Base-by-base conservation (phyloP, 805 yeast species). In the Barnettozyma sucrosica region DNA sequence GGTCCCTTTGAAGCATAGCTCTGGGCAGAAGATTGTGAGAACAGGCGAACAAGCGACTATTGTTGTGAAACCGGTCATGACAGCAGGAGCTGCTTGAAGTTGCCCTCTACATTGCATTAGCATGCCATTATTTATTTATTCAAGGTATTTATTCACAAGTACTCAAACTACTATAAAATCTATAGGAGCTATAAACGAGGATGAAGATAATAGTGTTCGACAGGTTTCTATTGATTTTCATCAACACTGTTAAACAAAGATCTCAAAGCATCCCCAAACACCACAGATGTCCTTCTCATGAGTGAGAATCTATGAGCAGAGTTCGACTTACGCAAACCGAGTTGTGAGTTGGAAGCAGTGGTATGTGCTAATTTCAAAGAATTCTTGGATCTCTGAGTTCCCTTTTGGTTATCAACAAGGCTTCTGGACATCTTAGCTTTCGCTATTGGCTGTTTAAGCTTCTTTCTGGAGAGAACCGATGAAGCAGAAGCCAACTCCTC, bases 21-120 rank as follows among this genome's bases (percentile, higher is more conserved):
- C 79, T 18, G 83, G 85, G 9, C 71, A 72, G 52, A 65, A 67
- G 42, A 81, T 81, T 49, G 78, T 77, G 10, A 67, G 86, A 43
- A 80, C 82, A 36, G 84, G 83, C 20, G 75, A 72, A 48, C 86
- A 81, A 63, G 82, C 79, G 14, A 73, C 80, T 1, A 67, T 71
- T 43, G 65, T 68, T 30, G 66, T 57, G 43, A 65, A 65, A 23
- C 72, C 75, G 23, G 70, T 77, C 3, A 70, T 75, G 41, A 75
- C 80, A 7, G 84, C 84, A 2, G 81, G 75, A 46, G 85, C 85
- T 38, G 85, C 85, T n/a, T 39, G 21, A 19, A 36, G 5, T 18
- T 8, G n/a, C 8, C 37, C 11, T 34, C 18, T 34, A 16, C 5
- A 13, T 28, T 28, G 32, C 32, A 28, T 21, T 37, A 4, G n/a